Evolutionary conservation across 2,329 filamentous ascomycete species (phyloP).

Genomic region (Beauveria rudraprayagi): DNA sequence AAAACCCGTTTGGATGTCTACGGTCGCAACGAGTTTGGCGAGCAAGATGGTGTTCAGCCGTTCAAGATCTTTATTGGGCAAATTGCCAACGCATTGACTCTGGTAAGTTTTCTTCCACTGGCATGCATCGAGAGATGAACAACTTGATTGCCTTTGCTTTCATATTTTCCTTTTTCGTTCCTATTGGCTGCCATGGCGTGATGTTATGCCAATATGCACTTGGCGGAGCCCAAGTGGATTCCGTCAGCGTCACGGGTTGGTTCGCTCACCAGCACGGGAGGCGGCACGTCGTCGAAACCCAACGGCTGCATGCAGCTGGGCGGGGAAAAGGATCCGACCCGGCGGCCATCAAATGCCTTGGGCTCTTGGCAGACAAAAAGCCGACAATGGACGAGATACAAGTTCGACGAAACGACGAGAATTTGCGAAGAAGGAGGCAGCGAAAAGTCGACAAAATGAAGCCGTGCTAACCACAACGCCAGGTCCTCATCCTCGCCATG

Average conservation of each 20-base stretch:
- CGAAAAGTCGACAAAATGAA: not conserved
- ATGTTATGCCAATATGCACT: not conserved
- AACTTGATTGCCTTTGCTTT: not conserved
- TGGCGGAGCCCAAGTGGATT: not conserved
- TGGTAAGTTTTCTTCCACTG: constrained; percentile 35
- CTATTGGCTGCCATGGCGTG: not conserved
- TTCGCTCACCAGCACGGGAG: not conserved
- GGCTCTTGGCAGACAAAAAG: too few species aligned
- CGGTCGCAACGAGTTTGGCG: constrained; percentile 57
- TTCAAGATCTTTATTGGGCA: constrained; percentile 58
- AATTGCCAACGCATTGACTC: constrained; percentile 60
- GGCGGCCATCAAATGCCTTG: not conserved
- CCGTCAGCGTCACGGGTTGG: not conserved
- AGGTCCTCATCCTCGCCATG: constrained; percentile 50
- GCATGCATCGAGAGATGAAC: not conserved
- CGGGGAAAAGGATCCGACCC: not conserved
- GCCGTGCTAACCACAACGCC: not conserved
- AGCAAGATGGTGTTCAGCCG: constrained; percentile 50
- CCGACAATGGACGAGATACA: not conserved
- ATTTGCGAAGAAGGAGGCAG: not conserved
- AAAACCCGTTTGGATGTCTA: constrained; percentile 45
- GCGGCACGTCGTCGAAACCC: not conserved
- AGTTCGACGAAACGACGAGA: not conserved
- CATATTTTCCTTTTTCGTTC: not conserved
- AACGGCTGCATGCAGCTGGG: not conserved